These are phyloP conservation scores for Rhizoctonia solani DNA, from an alignment of 1,284 basidiomycete species.

Conservation along the genomic window DNA sequence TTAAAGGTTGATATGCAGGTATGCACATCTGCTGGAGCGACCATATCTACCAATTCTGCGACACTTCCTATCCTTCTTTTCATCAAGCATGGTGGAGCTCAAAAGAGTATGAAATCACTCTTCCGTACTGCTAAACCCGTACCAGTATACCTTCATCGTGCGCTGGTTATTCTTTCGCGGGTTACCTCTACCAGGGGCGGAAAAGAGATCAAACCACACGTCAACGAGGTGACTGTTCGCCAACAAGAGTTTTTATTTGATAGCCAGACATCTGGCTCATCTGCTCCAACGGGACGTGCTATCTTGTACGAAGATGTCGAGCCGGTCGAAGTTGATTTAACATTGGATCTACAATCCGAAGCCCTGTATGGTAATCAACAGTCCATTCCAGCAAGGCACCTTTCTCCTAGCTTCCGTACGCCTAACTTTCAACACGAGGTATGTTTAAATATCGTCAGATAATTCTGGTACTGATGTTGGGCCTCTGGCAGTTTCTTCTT, in stretches of 20 bases:
- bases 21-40: neutral
- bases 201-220: conserved; percentile 15
- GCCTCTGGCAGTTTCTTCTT: neutral
- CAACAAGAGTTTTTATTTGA: conserved; percentile 1
- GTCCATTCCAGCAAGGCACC: neutral
- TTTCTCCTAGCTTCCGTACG: conserved; percentile 27
- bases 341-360: conserved; percentile 6
- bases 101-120: neutral
- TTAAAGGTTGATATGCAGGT: neutral
- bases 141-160: neutral
- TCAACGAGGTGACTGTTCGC: neutral
- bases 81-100: neutral
- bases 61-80: neutral
- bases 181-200: conserved; percentile 9
- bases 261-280: neutral
- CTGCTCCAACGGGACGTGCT: neutral
- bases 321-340: conserved; percentile 12
- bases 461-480: neutral
- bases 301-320: conserved; percentile 7
- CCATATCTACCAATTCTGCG: neutral
- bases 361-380: neutral
- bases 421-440: conserved; percentile 30
- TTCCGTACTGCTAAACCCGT: conserved; percentile 6
- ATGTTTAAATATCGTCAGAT: neutral
- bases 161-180: neutral